Conservation (phyloP, 352 stramenopile genomes). For the Phytophthora vignae region DNA sequence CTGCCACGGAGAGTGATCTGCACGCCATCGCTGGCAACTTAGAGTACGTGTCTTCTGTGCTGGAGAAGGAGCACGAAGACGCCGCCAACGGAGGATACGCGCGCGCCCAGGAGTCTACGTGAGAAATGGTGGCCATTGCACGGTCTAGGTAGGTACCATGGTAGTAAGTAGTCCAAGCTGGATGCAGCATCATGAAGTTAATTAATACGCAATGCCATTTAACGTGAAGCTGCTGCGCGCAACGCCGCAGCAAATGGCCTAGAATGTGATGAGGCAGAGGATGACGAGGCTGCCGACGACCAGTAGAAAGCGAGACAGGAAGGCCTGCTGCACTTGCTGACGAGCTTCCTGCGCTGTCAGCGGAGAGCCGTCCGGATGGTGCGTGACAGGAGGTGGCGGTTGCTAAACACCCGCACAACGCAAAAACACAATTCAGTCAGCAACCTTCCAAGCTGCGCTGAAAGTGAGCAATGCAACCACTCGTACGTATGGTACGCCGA, state of each 20-base stretch:
- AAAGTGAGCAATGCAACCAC: neutral
- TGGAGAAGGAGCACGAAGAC: constrained; percentile 59
- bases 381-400: constrained; percentile 42
- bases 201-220: neutral
- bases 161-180: neutral
- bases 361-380: constrained; percentile 53
- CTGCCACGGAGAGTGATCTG: constrained; percentile 52
- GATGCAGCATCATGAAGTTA: neutral
- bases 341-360: constrained; percentile 58
- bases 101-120: constrained; percentile 32
- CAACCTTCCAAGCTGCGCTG: neutral
- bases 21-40: constrained; percentile 67
- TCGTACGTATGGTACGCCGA: constrained; percentile 67
- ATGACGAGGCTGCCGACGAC: constrained; percentile 78
- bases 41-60: constrained; percentile 72
- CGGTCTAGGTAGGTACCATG: neutral
- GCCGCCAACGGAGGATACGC: constrained; percentile 31
- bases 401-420: constrained; percentile 35
- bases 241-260: constrained; percentile 2
- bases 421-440: neutral
- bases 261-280: constrained; percentile 77
- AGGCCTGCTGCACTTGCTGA: constrained; percentile 78
- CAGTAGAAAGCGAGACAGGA: constrained; percentile 76
- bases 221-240: neutral
- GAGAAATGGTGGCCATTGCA: neutral